Evolutionary conservation across 176 grass and related monocot species (phyloP), one percentile per base, ranked within the genome.

Genomic region (Oryza rufipogon): DNA sequence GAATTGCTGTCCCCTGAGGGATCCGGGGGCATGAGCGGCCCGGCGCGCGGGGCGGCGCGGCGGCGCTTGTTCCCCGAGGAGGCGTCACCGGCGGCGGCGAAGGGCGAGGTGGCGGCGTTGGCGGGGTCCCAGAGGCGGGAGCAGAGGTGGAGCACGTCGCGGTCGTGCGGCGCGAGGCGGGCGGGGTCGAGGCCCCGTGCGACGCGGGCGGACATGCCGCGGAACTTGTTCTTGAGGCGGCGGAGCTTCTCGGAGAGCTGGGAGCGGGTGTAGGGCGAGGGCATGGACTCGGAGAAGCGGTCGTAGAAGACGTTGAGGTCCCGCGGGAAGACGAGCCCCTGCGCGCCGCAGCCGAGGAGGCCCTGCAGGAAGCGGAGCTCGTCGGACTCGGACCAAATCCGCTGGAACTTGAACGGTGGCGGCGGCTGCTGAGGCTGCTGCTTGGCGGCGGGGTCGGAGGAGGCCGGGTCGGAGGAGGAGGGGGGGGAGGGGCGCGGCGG

Each of bases 221-320:
- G 88, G 71, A 71, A 90, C 91, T 99, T 99, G 80, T 96, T 96
- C 76, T 84, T 89, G 64, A 99, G 91, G 63, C 93, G 93, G 52
- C 93, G 91, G 66, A 98, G 87, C 87, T 98, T 98, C 87, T 98
- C 96, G 34, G 96, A 98, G 47, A 98, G 87, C 91, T 98, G 93
- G 72, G 93, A 93, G 51, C 93, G 91, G 52, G 87, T 95, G 89
- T 96, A 99, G 15, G 97, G 91, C 91, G 90, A 90, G 16, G 93
- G 83, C 90, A 95, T 95, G 88, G 75, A 92, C 60, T 94, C 96
- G 23, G 93, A 96, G 93, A 99, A 99, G 73, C 90, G 93, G 78
- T 99, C 96, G 83, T 96, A 96, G 78, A 99, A 99, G 22, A 96
- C 80, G 66, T 99, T 99, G 46, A 99, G 87, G 72, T 99, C 96